Base-by-base conservation (phyloP, 176 grass and related monocot genomes). In the Ensete glaucum region DNA sequence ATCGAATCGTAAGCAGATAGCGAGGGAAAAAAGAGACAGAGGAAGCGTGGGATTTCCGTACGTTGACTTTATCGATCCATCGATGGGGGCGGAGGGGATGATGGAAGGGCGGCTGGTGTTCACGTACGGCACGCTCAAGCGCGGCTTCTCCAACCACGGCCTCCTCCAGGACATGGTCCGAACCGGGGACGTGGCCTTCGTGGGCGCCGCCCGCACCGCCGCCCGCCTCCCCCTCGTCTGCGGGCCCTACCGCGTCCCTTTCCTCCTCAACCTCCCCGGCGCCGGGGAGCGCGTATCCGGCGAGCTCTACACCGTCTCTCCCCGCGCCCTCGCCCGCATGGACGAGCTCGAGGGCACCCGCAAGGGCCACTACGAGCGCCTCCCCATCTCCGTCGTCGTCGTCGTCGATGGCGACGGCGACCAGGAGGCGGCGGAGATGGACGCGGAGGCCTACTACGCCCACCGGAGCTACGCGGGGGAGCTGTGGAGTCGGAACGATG, bases 101-200 rank as follows among this genome's bases (percentile, higher is more conserved):
- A 56, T 0, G 5, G 72, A 75, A 29, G 1, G 64, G 34, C 81
- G 79, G 59, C 85, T 96, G 62, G 85, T 96, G 67, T 96, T 96
- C 92, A 96, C 92, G 0, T 96, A 96, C 87, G 92, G 92, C 2
- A 96, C 92, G 22, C 87, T 96, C 55, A 96, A 96, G 85, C 81
- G 89, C 17, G 92, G 89, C 0, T 96, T 92, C 89, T 90, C 92
- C 1, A 96, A 96, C 83, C 92, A 96, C 83, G 53, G 56, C 0
- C 89, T 96, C 14, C 63, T 92, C 21, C 83, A 96, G 82, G 85
- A 89, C 4, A 87, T 96, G 9, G 24, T 79, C 53, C 53, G 2
- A 2, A 15, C 53, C 11, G 87, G 90, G 7, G 82, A 92, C 87
- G 92, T 87, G 1, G 9, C 78, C 14, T 89, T 96, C 62, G 78